Evolutionary conservation across 257 asterid genomes (phyloP), one percentile per base, ranked within the genome.

Genomic region (Lavandula angustifolia): DNA sequence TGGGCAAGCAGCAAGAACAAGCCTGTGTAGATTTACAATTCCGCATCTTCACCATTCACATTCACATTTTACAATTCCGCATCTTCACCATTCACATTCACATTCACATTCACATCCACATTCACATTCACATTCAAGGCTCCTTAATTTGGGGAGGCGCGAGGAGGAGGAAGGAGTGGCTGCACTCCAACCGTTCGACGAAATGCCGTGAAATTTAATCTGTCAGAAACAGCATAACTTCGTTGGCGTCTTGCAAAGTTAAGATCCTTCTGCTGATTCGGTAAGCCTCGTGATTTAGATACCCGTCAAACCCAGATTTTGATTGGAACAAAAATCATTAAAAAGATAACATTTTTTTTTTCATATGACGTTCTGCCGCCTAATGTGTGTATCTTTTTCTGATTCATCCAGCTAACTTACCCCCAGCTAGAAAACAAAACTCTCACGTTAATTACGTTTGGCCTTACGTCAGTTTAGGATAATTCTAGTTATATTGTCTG

Each of bases 381-480:
- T n/a, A n/a, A n/a, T n/a, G n/a, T n/a, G n/a, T n/a, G n/a, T n/a
- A n/a, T n/a, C n/a, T 53, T 53, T 41, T 12, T 66, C 44, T 5
- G 9, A 5, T 37, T 37, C 42, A 17, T 18, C 17, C 35, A 62
- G 42, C 64, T n/a, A 69, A 34, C 5, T 50, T 11, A 37, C n/a
- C 34, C 27, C n/a, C 38, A 64, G n/a, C 60, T 34, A 60, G 37
- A 55, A 68, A 33, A 3, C 29, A 27, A 17, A 31, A n/a, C 7
- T 13, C 65, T 13, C 65, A 64, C 60, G 66, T 59, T 70, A 50
- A n/a, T n/a, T 32, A 33, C 70, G 38, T 60, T 46, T 50, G 46
- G 5, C 58, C 69, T 62, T 54, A 53, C 62, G 31, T 73, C 70
- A 73, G 9, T n/a, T 67, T 31, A 9, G n/a, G 4, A 53, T 27